Percentiles rank a stretch among this genome's conserved stretches.
These are phyloP conservation scores for Nidula microcarpa DNA, from an alignment of 768 basidiomycete species.

Conservation along the genomic window DNA sequence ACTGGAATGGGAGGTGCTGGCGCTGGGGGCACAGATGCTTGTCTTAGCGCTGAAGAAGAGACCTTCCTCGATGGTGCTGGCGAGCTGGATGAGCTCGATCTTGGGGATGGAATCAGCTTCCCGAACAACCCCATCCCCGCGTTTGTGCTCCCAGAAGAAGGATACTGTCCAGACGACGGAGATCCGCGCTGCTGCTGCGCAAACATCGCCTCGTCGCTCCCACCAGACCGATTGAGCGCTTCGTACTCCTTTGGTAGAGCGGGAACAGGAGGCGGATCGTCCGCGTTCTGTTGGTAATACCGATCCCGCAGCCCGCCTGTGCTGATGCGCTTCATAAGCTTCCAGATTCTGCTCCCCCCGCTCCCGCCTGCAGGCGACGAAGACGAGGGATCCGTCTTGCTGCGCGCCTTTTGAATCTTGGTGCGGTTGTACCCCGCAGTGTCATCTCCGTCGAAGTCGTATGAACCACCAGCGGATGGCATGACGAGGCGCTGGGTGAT, in stretches of 20 bases:
- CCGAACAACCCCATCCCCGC: too few species aligned
- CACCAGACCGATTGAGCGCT: slow-evolving; percentile 1
- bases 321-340: slow-evolving; percentile 68
- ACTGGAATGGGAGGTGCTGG: background rate
- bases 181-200: too few species aligned
- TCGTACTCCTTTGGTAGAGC: slow-evolving; percentile 46
- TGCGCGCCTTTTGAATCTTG: background rate
- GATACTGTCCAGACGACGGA: too few species aligned
- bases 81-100: too few species aligned
- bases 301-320: slow-evolving; percentile 60
- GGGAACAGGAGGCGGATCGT: slow-evolving; percentile 53
- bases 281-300: slow-evolving; percentile 20
- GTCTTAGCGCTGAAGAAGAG: too few species aligned
- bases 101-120: too few species aligned
- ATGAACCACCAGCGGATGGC: background rate
- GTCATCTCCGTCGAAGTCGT: background rate
- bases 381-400: background rate
- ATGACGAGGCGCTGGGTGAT: background rate
- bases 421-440: background rate
- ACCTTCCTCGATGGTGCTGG: too few species aligned
- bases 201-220: background rate
- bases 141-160: too few species aligned
- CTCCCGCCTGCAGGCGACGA: slow-evolving; percentile 2
- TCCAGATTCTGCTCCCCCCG: slow-evolving; percentile 55
- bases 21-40: too few species aligned